phyloP scores from a whole-genome alignment of 176 grass and related monocot genomes.

The Miscanthus lutarioriparius region DNA sequence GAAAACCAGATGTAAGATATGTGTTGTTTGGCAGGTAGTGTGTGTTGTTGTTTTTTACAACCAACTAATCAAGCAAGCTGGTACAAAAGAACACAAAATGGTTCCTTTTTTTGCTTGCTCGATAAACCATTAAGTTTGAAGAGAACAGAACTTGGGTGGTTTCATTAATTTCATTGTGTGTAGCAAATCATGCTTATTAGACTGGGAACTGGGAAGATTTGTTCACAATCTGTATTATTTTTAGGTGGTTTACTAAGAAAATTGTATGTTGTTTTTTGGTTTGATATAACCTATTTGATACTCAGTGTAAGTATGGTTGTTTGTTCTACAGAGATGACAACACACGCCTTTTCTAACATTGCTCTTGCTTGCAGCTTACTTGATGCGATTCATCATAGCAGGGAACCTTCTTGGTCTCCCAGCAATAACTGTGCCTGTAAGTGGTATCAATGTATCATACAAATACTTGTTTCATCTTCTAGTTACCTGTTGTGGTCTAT shows the following conservation, averaged over 20 bases:
- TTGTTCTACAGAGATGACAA: neutral
- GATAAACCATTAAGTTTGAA: constrained; percentile 1
- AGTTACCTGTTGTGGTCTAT: neutral
- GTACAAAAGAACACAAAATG: neutral
- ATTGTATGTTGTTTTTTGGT: neutral
- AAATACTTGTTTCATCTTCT: neutral
- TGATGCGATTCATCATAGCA: constrained; percentile 84
- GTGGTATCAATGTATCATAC: constrained; percentile 18
- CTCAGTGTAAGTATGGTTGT: neutral
- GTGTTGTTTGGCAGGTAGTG: constrained; percentile 6
- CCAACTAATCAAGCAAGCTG: neutral
- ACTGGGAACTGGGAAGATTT: neutral
- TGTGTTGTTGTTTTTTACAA: neutral
- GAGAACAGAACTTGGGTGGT: neutral
- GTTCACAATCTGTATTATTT: neutral
- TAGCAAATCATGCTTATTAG: neutral
- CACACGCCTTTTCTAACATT: neutral
- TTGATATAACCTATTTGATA: neutral
- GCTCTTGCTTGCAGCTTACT: constrained; percentile 48
- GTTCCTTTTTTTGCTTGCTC: neutral
- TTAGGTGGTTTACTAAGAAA: neutral
- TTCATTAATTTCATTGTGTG: neutral
- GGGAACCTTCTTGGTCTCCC: constrained; percentile 95
- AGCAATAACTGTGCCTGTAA: constrained; percentile 94
- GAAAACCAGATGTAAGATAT: constrained; percentile 10